These are phyloP conservation scores for Moricandia arvensis DNA, from an alignment of 345 rosid genomes.

Conservation along the genomic window DNA sequence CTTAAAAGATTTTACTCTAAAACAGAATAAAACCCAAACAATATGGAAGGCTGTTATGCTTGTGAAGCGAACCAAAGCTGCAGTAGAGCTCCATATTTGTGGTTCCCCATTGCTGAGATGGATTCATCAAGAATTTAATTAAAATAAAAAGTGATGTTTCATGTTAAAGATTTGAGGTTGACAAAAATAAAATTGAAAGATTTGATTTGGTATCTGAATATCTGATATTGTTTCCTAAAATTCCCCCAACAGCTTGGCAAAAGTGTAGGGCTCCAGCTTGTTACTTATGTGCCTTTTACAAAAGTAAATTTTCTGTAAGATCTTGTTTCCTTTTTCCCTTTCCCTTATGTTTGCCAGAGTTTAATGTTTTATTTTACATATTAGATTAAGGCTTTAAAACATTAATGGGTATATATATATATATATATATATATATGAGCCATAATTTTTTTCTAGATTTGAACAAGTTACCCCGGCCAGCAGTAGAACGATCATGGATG, in stretches of 20 bases:
- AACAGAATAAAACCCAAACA: too few species aligned
- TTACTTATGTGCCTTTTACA: conserved; percentile 37
- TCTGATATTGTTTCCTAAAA: conserved; percentile 36
- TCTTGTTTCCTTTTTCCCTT: conserved; percentile 28
- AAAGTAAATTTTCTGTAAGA: conserved; percentile 37
- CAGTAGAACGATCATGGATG: neutral
- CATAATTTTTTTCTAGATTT: neutral
- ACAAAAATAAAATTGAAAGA: conserved; percentile 38
- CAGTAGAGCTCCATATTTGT: too few species aligned
- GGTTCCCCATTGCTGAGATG: too few species aligned
- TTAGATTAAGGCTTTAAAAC: neutral
- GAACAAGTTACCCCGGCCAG: neutral
- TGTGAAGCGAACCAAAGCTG: too few species aligned
- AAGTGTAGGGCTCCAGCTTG: conserved; percentile 39
- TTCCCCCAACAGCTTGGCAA: conserved; percentile 44
- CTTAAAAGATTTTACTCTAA: too few species aligned
- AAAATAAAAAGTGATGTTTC: conserved; percentile 19
- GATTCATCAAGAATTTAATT: conserved; percentile 13
- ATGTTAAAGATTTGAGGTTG: conserved; percentile 34
- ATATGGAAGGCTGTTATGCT: too few species aligned
- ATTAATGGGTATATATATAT: neutral
- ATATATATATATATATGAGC: neutral
- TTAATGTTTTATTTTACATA: neutral
- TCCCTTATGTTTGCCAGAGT: neutral
- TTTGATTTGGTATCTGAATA: conserved; percentile 40